These are phyloP conservation scores for Penicillium verhagenii DNA, from an alignment of 495 filamentous ascomycete genomes.

Conservation along the genomic window DNA sequence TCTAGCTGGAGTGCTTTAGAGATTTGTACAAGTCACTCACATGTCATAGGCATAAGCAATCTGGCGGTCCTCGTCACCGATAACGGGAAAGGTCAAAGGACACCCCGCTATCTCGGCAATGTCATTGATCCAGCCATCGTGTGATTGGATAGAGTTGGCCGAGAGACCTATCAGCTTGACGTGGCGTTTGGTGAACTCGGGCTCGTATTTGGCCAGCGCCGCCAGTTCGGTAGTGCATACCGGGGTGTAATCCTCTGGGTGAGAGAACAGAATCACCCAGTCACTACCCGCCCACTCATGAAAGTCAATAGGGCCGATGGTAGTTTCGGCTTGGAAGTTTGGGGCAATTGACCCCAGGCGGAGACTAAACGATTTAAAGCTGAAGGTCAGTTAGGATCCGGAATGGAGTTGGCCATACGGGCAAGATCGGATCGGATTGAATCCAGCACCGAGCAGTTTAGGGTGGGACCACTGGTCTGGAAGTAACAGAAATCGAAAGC, in stretches of 20 bases:
- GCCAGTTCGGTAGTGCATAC: background rate
- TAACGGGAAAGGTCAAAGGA: conserved; percentile 6
- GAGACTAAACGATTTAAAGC: too few species aligned
- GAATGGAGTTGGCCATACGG: background rate
- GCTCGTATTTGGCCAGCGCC: conserved; percentile 2
- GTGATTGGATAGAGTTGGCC: conserved; percentile 6
- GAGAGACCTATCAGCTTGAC: conserved; percentile 5
- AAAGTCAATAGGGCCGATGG: conserved; percentile 2
- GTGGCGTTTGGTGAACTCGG: conserved; percentile 5
- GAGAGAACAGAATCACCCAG: conserved; percentile 4
- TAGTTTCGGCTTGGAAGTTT: conserved; percentile 2
- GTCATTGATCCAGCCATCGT: conserved; percentile 9
- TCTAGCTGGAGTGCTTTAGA: background rate
- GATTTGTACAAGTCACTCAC: background rate
- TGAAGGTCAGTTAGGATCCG: background rate
- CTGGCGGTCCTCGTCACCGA: conserved; percentile 8
- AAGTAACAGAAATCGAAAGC: too few species aligned
- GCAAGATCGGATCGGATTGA: too few species aligned
- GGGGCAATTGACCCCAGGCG: conserved; percentile 3
- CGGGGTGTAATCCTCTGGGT: conserved; percentile 1
- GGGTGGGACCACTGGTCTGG: too few species aligned
- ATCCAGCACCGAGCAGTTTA: too few species aligned
- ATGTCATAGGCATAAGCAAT: background rate
- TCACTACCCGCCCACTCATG: background rate
- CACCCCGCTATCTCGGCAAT: conserved; percentile 7